A percentile compares a stretch with the other conserved stretches of the same genome.
These are phyloP conservation scores for Ophiostoma sp. DNA, from an alignment of 2,329 filamentous ascomycete species.

Conservation along the genomic window DNA sequence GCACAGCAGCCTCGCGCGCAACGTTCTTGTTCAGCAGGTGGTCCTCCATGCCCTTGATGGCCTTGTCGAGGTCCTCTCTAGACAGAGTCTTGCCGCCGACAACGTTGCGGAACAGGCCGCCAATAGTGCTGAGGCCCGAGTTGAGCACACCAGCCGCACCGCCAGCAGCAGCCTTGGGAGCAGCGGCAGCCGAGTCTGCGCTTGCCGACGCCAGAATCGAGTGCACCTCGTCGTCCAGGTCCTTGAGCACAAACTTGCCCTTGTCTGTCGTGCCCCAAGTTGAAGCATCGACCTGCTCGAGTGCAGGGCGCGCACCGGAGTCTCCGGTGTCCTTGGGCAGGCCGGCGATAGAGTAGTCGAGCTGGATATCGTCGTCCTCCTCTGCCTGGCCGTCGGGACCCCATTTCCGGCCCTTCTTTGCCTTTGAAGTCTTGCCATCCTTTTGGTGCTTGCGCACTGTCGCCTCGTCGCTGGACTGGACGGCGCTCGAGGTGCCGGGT, in stretches of 20 bases:
- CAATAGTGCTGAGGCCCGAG: constrained; percentile 73
- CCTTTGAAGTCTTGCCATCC: constrained; percentile 38
- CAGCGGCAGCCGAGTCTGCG: constrained; percentile 58
- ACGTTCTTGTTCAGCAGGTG: constrained; percentile 95
- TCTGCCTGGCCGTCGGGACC: constrained; percentile 82
- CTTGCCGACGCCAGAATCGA: constrained; percentile 65
- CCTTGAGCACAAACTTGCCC: constrained; percentile 89
- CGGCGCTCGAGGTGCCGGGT: constrained; percentile 49
- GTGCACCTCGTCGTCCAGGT: constrained; percentile 89
- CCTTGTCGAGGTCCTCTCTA: constrained; percentile 81
- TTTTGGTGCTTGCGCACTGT: constrained; percentile 54
- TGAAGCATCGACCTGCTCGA: constrained; percentile 70
- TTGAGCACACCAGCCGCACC: constrained; percentile 63
- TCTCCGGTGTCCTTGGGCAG: constrained; percentile 47
- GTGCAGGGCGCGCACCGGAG: constrained; percentile 39
- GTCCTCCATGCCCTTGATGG: constrained; percentile 93
- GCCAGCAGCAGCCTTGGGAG: constrained; percentile 52
- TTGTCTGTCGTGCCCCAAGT: constrained; percentile 88
- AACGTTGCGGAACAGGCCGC: constrained; percentile 87
- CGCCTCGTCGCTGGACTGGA: constrained; percentile 79
- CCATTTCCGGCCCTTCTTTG: constrained; percentile 88
- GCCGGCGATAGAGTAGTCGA: constrained; percentile 80
- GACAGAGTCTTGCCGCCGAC: constrained; percentile 91
- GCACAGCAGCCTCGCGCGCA: constrained; percentile 84
- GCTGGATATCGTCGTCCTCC: constrained; percentile 69